phyloP scores from a whole-genome alignment of 2,329 filamentous ascomycete genomes.

The Penicillium sp. region DNA sequence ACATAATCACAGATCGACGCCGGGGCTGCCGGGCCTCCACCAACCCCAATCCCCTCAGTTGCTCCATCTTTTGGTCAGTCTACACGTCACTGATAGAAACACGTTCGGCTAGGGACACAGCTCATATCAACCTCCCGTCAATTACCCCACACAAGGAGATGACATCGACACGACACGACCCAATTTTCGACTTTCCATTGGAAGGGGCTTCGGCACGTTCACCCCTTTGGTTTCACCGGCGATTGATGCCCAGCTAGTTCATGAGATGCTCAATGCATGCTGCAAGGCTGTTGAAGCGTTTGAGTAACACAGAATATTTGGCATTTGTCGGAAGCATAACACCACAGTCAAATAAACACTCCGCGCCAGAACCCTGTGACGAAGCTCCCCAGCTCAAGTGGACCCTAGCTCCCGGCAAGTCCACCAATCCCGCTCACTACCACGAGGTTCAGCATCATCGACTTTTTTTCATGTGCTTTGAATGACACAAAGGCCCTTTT shows the following conservation, averaged over 20 bases:
- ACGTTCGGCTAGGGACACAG: not conserved
- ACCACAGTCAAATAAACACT: not conserved
- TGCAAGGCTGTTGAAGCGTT: not conserved
- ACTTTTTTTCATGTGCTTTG: not conserved
- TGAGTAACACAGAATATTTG: no score
- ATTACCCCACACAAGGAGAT: not conserved
- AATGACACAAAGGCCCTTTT: not conserved
- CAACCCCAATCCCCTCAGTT: not conserved
- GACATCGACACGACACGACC: not conserved
- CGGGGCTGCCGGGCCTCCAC: not conserved
- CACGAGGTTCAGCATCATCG: slow-evolving; percentile 8
- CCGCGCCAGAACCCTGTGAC: not conserved
- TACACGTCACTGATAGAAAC: not conserved
- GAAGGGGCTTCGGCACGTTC: no score
- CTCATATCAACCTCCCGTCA: not conserved
- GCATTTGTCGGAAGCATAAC: not conserved
- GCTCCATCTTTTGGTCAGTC: not conserved
- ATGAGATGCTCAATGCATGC: no score
- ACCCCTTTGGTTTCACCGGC: no score
- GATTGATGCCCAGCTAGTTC: no score
- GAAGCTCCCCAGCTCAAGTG: not conserved
- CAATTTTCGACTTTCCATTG: not conserved
- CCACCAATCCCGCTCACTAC: not conserved
- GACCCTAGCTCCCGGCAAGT: not conserved
- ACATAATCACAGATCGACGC: not conserved